Evolutionary conservation across 2,329 filamentous ascomycete genomes (phyloP).

Genomic region (Curvularia verruculosa): DNA sequence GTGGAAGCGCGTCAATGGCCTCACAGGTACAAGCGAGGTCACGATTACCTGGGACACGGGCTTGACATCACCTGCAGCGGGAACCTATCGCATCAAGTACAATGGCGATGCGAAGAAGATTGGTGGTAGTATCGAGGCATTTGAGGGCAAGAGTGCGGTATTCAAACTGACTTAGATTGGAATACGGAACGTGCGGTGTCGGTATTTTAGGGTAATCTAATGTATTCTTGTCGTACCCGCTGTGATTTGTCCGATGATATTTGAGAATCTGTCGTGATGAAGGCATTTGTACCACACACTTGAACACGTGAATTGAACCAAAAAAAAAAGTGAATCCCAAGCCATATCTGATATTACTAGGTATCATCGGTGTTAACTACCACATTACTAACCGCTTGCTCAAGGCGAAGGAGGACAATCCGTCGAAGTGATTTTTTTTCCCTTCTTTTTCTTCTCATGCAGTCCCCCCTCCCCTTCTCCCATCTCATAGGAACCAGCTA

Average conservation of each 20-base stretch:
- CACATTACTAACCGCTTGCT: not conserved
- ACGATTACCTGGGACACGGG: constrained; percentile 78
- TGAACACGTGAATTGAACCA: too few relatives aligned
- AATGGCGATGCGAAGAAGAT: constrained; percentile 78
- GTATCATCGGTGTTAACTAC: not conserved
- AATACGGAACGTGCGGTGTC: not conserved
- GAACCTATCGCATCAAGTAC: constrained; percentile 80
- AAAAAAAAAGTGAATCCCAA: too few relatives aligned
- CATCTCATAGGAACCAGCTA: too few relatives aligned
- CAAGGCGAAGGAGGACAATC: not conserved
- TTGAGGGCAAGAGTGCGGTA: constrained; percentile 50
- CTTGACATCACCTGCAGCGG: constrained; percentile 55
- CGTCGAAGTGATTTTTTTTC: not conserved
- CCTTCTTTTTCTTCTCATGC: not conserved
- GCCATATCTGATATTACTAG: not conserved
- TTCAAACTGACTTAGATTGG: constrained; percentile 22
- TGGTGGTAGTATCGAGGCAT: constrained; percentile 67
- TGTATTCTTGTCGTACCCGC: not conserved
- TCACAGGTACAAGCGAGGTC: constrained; percentile 79
- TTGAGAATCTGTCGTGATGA: not conserved
- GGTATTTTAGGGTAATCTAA: not conserved
- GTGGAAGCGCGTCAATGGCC: constrained; percentile 74
- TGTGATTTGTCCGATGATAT: not conserved
- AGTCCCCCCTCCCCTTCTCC: not conserved
- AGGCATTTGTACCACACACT: not conserved